Evolutionary conservation across 805 yeast genomes (phyloP), one percentile per base, ranked within the genome.

Genomic region (Priceomyces fermenticarens): DNA sequence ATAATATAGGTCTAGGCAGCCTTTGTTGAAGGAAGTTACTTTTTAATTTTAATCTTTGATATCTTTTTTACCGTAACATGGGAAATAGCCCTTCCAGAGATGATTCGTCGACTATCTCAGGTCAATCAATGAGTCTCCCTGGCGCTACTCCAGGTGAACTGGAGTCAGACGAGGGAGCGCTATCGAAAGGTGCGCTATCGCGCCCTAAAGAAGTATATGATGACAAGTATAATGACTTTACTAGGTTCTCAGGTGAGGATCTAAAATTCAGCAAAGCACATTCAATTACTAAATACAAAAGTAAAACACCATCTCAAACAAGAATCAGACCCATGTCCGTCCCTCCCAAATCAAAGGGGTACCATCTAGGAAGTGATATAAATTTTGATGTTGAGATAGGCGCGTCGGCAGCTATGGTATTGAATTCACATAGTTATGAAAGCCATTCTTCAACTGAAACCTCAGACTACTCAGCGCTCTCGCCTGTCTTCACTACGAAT

Each of bases 31-130:
- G 25, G 25, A 20, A 20, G 25, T 20, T 20, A 20, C 8, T 20
- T 20, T 20, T 20, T 20, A 5, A 8, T 20, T 5, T 20, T 20
- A 20, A 20, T 20, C 25, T 8, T 20, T 35, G 36, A 34, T 17
- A 29, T 23, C 15, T 15, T 35, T 35, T 36, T 15, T 31, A 28
- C 30, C 35, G 35, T 35, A 47, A 28, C 55, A 78, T 78, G 83
- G 83, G 85, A 66, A 78, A 77, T 67, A 78, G 78, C 82, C 83
- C 83, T 71, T 78, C 83, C 45, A 68, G 67, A 57, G 60, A 67
- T 65, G 75, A 70, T 41, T 64, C 67, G 44, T 53, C 66, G 45
- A 50, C 23, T 35, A 35, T 30, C 38, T 29, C 44, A 39, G 36
- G 46, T 37, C 47, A 41, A 38, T 41, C 49, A 16, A 34, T 42